Conservation (phyloP, 2,329 filamentous ascomycete genomes). For the Fusarium domesticum region DNA sequence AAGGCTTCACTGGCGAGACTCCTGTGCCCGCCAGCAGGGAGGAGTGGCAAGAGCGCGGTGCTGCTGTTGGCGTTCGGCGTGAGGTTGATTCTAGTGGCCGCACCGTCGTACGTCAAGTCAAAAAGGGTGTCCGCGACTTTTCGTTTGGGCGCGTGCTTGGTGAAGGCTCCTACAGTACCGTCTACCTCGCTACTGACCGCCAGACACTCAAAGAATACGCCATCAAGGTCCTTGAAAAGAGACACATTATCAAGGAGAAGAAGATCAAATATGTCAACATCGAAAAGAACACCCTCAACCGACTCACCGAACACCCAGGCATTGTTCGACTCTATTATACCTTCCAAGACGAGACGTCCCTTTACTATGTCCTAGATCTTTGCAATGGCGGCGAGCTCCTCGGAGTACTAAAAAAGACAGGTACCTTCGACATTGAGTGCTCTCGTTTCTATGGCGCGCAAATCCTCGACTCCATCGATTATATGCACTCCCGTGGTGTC, state of each 20-base stretch:
- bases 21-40: conserved; percentile 63
- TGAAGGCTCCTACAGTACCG: conserved; percentile 97
- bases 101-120: conserved; percentile 76
- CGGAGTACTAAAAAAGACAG: conserved; percentile 88
- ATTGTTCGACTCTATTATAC: conserved; percentile 98
- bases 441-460: conserved; percentile 92
- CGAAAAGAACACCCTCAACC: conserved; percentile 95
- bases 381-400: conserved; percentile 90
- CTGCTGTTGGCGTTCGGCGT: conserved; percentile 77
- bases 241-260: conserved; percentile 99
- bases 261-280: conserved; percentile 99
- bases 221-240: conserved; percentile 96
- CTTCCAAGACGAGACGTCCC: conserved; percentile 91
- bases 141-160: conserved; percentile 86
- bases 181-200: conserved; percentile 87
- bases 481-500: conserved; percentile 95
- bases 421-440: conserved; percentile 93
- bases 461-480: conserved; percentile 92
- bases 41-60: conserved; percentile 93
- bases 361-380: conserved; percentile 95
- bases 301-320: conserved; percentile 91
- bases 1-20: conserved; percentile 39
- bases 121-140: conserved; percentile 97
- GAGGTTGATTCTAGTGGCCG: conserved; percentile 85
- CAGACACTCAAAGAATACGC: conserved; percentile 95